These are phyloP conservation scores for Hepatocystis sp. DNA, from an alignment of 169 alveolate genomes.

Conservation along the genomic window DNA sequence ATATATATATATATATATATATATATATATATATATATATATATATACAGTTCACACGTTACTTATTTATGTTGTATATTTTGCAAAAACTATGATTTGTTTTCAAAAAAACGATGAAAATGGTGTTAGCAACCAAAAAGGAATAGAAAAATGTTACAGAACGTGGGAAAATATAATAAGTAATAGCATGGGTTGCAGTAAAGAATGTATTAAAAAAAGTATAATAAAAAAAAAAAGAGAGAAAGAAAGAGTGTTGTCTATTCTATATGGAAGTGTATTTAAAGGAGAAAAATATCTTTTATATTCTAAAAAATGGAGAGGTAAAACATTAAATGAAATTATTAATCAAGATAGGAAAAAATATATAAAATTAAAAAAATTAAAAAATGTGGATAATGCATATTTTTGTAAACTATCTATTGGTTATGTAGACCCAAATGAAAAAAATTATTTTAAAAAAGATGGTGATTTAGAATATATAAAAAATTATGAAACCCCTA, in stretches of 20 bases:
- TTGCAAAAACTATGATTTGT: constrained; percentile 9
- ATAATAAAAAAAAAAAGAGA: constrained; percentile 40
- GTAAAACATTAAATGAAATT: constrained; percentile 61
- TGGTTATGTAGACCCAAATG: constrained; percentile 30
- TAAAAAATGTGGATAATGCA: constrained; percentile 32
- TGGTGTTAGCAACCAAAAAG: constrained; percentile 6
- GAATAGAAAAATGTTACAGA: constrained; percentile 29
- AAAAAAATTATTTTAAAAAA: constrained; percentile 3
- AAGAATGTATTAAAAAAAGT: constrained; percentile 37
- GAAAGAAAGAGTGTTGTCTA: constrained; percentile 46
- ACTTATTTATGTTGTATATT: background rate
- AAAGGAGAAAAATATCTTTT: constrained; percentile 35
- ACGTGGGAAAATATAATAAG: constrained; percentile 48
- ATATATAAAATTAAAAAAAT: constrained; percentile 18
- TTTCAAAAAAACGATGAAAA: background rate
- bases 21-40: background rate
- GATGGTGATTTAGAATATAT: background rate
- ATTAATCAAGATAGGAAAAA: constrained; percentile 56
- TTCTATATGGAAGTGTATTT: constrained; percentile 61
- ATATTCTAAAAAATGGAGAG: constrained; percentile 67
- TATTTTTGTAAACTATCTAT: constrained; percentile 50
- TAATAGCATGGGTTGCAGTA: constrained; percentile 39
- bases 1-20: background rate
- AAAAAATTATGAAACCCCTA: background rate
- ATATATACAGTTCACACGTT: background rate